Conservation (phyloP, 108 stramenopile species). For the Epithemia pelagica region DNA sequence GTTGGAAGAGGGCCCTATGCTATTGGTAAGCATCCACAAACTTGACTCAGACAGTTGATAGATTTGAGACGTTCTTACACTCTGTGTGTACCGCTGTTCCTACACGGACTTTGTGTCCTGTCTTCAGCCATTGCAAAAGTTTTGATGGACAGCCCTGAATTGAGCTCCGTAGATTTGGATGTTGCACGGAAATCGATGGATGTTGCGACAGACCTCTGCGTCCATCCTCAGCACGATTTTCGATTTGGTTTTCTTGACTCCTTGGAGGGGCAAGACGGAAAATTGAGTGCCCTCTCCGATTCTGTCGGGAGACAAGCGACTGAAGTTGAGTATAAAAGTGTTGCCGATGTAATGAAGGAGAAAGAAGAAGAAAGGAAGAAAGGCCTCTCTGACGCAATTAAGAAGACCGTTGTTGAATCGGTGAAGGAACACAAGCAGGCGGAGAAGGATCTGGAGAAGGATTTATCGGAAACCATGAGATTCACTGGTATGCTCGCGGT, state of each 20-base stretch:
- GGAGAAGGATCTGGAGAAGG: neutral
- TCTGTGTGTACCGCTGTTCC: too few species aligned
- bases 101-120: too few species aligned
- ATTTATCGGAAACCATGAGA: neutral
- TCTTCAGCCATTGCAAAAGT: slow-evolving; percentile 93
- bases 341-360: neutral
- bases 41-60: neutral
- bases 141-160: slow-evolving; percentile 64
- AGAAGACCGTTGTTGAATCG: neutral
- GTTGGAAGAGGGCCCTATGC: slow-evolving; percentile 85
- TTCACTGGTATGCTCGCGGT: neutral
- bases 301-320: neutral
- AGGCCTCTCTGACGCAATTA: neutral
- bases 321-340: neutral
- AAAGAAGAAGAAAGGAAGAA: neutral
- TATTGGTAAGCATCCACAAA: slow-evolving; percentile 47
- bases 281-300: neutral
- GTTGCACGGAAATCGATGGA: slow-evolving; percentile 88
- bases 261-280: neutral
- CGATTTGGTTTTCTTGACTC: slow-evolving; percentile 5
- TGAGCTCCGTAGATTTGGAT: slow-evolving; percentile 70
- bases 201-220: slow-evolving; percentile 93
- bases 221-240: slow-evolving; percentile 92
- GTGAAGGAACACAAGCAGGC: neutral
- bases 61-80: neutral